Percentiles rank a stretch among this genome's conserved stretches.
Conservation (phyloP, 1,139 yeast species). For the Suhomyces chickasaworum region DNA sequence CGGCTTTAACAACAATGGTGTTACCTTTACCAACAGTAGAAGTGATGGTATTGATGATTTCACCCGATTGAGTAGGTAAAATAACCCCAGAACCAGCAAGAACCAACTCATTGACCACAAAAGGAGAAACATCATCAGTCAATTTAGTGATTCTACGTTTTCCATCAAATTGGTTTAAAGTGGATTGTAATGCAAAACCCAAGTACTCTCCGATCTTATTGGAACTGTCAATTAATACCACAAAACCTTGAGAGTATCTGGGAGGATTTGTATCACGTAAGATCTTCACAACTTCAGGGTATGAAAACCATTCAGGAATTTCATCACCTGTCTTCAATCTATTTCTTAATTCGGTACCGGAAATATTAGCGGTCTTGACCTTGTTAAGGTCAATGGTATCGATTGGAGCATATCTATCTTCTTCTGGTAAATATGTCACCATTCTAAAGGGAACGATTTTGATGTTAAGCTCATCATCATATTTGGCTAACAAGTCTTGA, state of each 20-base stretch:
- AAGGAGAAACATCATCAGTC: conserved; percentile 55
- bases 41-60: conserved; percentile 41
- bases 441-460: conserved; percentile 95
- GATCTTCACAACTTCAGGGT: conserved; percentile 92
- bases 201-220: conserved; percentile 56
- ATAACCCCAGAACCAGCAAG: conserved; percentile 91
- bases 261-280: conserved; percentile 95
- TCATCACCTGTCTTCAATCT: conserved; percentile 83
- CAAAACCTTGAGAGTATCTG: conserved; percentile 85
- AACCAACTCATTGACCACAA: conserved; percentile 77
- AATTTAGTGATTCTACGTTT: conserved; percentile 82
- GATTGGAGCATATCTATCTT: conserved; percentile 92
- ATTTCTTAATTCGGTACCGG: conserved; percentile 93
- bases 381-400: conserved; percentile 80
- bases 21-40: conserved; percentile 46
- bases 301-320: conserved; percentile 96
- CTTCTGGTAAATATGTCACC: conserved; percentile 95
- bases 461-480: conserved; percentile 68
- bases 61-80: conserved; percentile 45
- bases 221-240: conserved; percentile 61
- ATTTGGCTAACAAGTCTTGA: conserved; percentile 79
- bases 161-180: conserved; percentile 85
- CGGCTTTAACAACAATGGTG: conserved; percentile 21
- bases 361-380: conserved; percentile 82
- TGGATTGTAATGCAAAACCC: conserved; percentile 83